Base-by-base conservation (phyloP, 768 basidiomycete species). In the Xerocomus brunneocitrinus region DNA sequence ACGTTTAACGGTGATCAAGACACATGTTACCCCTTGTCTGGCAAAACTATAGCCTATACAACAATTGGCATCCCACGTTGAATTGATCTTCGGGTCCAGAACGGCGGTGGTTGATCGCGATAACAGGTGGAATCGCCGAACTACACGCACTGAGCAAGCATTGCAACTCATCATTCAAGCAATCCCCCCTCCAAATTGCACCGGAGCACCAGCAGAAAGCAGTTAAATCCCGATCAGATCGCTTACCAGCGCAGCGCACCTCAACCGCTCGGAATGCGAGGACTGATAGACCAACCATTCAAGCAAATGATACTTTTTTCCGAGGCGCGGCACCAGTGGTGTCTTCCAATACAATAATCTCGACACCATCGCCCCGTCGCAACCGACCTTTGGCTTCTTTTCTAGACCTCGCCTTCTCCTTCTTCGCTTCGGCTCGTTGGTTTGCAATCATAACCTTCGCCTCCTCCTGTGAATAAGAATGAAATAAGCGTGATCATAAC, bases 391-490 rank as follows among this genome's bases (percentile, higher is more conserved):
- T 56, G 46, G 34, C 45, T 34, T 61, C 53, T 40, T 67, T 76
- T 36, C 68, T 66, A 44, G 56, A 52, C 53, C 62, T 76, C 14
- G 62, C 62, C 57, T 73, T 77, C 42, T 72, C 66, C 62, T 69
- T 73, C 64, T 76, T 79, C 32, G 58, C 62, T 41, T 67, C 69
- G 32, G 72, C 65, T 31, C 67, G 68, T 58, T 67, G 69, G 36
- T 72, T 71, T 24, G 65, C 61, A 25, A 79, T 69, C 45, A 68
- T 57, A 7, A 65, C 68, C 50, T 75, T 79, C 14, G 71, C 70
- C 58, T 76, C 76, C 58, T 76, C 73, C 77, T 78, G 57, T 47
- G 47, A 58, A 59, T 30, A 48, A 24, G 40, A 42, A 56, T 49
- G 31, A 57, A 59, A 56, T 47, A 43, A 58, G 54, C 38, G 46